Percentiles rank a stretch among this genome's conserved stretches.
Conservation (phyloP, 441 rosid genomes). For the Syzygium malaccense region DNA sequence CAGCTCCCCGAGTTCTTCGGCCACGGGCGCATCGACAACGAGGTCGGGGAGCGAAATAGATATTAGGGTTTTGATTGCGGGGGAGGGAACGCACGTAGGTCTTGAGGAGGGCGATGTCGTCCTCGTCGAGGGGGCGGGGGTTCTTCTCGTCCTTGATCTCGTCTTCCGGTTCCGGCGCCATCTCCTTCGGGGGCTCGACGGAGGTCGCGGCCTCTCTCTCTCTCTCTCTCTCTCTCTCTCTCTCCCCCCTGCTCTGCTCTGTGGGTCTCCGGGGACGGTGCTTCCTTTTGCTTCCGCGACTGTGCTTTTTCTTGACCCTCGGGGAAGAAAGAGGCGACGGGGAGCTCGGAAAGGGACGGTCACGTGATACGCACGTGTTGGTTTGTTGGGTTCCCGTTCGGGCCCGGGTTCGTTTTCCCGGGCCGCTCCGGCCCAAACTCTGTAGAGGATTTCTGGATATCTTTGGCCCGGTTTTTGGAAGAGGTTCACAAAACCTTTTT, state of each 20-base stretch:
- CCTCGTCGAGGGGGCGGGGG: conserved; percentile 91
- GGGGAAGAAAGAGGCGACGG: not conserved
- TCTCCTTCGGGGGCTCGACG: not conserved
- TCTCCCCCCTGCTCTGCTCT: too few species aligned
- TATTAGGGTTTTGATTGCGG: not conserved
- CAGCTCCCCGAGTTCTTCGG: not conserved
- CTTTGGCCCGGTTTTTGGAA: too few species aligned
- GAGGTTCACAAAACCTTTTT: too few species aligned
- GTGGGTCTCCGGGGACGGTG: not conserved
- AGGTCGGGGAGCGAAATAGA: too few species aligned
- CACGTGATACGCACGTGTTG: not conserved
- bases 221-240: not conserved
- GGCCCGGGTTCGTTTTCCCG: not conserved
- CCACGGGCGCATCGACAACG: not conserved
- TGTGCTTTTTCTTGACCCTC: not conserved
- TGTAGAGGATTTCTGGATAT: too few species aligned
- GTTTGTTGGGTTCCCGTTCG: not conserved
- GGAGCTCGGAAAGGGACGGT: not conserved
- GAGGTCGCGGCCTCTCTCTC: not conserved
- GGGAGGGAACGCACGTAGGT: conserved; percentile 50
- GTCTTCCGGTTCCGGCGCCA: conserved; percentile 50
- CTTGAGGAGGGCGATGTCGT: conserved; percentile 91
- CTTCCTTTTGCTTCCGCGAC: not conserved
- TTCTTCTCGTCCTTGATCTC: conserved; percentile 82
- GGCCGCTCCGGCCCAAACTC: not conserved